phyloP scores from a whole-genome alignment of 192 early-diverging fungal genomes.

The Entomortierella chlamydospora region DNA sequence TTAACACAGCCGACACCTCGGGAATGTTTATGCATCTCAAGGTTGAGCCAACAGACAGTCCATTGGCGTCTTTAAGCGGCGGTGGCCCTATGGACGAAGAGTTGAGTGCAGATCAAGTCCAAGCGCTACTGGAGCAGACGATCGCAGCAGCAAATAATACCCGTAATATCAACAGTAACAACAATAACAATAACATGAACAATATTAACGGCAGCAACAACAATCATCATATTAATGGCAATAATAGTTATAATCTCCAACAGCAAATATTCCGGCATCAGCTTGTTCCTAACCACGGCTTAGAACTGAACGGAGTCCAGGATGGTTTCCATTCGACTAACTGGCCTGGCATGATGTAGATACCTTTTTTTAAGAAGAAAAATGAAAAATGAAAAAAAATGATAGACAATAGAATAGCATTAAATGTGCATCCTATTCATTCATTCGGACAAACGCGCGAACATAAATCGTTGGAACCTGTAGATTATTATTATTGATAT shows the following conservation, averaged over 20 bases:
- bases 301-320: conserved; percentile 34
- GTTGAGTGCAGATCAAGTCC: conserved; percentile 46
- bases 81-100: conserved; percentile 32
- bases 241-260: conserved; percentile 12
- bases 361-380: background rate
- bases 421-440: too few species aligned
- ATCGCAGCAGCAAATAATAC: conserved; percentile 26
- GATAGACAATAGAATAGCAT: background rate
- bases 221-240: background rate
- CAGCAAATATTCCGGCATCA: conserved; percentile 23
- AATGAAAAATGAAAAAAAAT: conserved; percentile 4
- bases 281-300: conserved; percentile 12
- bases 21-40: conserved; percentile 36
- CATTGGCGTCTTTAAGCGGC: background rate
- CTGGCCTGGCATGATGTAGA: conserved; percentile 45
- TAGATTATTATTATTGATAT: too few species aligned
- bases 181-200: background rate
- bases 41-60: conserved; percentile 25
- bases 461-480: too few species aligned
- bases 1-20: conserved; percentile 1
- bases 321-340: conserved; percentile 30
- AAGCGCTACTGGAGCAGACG: conserved; percentile 45
- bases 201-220: background rate
- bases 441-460: too few species aligned
- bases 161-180: conserved; percentile 12